phyloP scores from a whole-genome alignment of 2,329 filamentous ascomycete genomes.

The Monilinia fructigena region DNA sequence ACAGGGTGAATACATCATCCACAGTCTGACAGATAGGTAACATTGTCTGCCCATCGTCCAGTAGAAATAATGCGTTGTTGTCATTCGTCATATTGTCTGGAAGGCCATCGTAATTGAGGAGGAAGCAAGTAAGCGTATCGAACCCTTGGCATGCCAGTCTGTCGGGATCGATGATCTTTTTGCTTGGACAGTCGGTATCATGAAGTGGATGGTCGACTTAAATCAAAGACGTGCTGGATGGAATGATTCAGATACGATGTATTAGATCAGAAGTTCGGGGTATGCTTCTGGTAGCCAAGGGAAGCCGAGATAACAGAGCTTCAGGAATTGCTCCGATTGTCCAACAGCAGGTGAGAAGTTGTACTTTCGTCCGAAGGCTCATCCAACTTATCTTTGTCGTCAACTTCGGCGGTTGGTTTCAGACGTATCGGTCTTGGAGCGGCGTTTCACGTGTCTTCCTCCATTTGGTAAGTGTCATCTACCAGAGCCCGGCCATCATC shows the following conservation, averaged over 20 bases:
- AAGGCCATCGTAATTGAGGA: constrained; percentile 77
- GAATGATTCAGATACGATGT: constrained; percentile 83
- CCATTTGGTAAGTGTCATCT: constrained; percentile 68
- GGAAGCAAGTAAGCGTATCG: constrained; percentile 59
- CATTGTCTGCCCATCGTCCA: constrained; percentile 97
- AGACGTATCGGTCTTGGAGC: constrained; percentile 50
- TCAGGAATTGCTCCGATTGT: constrained; percentile 92
- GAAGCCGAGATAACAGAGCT: constrained; percentile 90
- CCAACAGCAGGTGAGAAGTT: constrained; percentile 77
- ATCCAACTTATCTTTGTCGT: constrained; percentile 54
- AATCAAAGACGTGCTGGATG: constrained; percentile 69
- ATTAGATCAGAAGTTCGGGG: constrained; percentile 75
- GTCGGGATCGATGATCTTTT: constrained; percentile 58
- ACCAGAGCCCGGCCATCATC: constrained; percentile 82
- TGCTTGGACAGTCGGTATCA: constrained; percentile 49
- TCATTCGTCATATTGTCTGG: constrained; percentile 76
- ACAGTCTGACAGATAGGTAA: constrained; percentile 90
- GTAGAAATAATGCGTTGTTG: constrained; percentile 86
- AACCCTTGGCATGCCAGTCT: constrained; percentile 65
- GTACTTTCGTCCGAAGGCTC: constrained; percentile 80
- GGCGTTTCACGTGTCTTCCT: constrained; percentile 47
- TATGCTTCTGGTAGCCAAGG: constrained; percentile 88
- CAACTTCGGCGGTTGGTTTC: constrained; percentile 48
- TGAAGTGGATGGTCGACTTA: constrained; percentile 38
- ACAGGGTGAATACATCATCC: constrained; percentile 86